phyloP scores from a whole-genome alignment of 2,329 filamentous ascomycete species.

The Diaporthe velutina region DNA sequence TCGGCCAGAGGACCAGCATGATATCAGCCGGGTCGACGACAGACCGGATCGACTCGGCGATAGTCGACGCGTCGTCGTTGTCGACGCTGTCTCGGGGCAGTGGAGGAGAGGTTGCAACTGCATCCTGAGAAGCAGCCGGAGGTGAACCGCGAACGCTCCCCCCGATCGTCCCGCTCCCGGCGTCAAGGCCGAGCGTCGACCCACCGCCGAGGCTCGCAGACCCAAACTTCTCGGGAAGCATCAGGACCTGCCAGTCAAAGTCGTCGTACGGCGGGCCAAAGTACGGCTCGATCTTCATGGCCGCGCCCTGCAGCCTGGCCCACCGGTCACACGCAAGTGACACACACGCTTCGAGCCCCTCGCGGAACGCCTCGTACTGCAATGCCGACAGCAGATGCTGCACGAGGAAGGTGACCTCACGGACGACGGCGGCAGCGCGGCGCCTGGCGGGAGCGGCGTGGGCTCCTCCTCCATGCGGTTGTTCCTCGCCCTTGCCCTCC shows the following conservation, averaged over 20 bases:
- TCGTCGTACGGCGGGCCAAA: constrained; percentile 52
- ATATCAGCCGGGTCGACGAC: constrained; percentile 50
- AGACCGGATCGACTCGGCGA: constrained; percentile 15
- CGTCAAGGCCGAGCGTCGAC: constrained; percentile 27
- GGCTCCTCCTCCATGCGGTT: constrained; percentile 41
- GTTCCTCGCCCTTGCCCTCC: neutral
- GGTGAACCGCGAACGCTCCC: neutral
- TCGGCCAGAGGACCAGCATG: constrained; percentile 51
- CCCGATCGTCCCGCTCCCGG: constrained; percentile 14
- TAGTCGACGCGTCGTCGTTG: constrained; percentile 28
- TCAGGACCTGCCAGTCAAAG: constrained; percentile 52
- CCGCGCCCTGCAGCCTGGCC: constrained; percentile 49
- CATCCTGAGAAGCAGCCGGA: neutral
- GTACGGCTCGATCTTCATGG: constrained; percentile 53
- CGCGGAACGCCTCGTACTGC: constrained; percentile 49
- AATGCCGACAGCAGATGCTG: constrained; percentile 50
- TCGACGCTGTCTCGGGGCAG: too few relatives aligned
- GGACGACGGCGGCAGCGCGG: constrained; percentile 49
- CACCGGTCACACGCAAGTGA: constrained; percentile 49
- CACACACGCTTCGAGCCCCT: constrained; percentile 46
- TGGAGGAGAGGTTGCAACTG: neutral
- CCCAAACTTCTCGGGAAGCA: constrained; percentile 47
- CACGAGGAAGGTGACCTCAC: constrained; percentile 51
- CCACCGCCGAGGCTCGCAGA: constrained; percentile 8
- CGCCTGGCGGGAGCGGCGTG: constrained; percentile 36